Evolutionary conservation across 176 grass and related monocot species (phyloP).

Genomic region (Puccinellia tenuiflora): DNA sequence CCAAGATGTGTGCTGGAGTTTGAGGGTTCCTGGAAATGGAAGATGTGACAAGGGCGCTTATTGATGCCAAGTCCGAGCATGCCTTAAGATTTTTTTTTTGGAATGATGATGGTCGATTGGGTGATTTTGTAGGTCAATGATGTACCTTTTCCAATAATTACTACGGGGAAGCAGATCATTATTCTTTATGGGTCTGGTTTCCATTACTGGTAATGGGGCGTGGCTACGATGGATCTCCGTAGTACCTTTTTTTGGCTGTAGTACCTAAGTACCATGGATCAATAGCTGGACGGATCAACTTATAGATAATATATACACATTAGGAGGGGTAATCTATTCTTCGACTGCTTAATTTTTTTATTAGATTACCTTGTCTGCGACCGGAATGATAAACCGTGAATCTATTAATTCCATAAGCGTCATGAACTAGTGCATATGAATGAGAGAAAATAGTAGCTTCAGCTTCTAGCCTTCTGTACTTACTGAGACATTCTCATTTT

Average conservation of each 20-base stretch:
- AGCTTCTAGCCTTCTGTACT: neutral
- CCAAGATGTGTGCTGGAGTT: neutral
- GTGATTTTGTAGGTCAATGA: neutral
- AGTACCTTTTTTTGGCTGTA: neutral
- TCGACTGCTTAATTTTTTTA: too few relatives aligned
- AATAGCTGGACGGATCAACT: neutral
- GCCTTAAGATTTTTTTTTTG: constrained; percentile 3
- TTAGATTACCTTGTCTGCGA: neutral
- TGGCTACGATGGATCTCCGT: neutral
- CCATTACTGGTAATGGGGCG: neutral
- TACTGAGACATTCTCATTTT: neutral
- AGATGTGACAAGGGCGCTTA: neutral
- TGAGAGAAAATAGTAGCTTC: neutral
- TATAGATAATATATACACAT: neutral
- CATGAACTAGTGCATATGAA: neutral
- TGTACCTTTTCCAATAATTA: neutral
- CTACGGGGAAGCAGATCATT: neutral
- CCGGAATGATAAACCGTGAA: neutral
- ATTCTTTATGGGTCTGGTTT: neutral
- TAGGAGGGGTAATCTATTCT: neutral
- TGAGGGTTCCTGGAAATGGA: neutral
- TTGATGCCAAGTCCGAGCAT: neutral
- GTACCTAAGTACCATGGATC: neutral
- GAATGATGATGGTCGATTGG: neutral
- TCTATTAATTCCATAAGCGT: neutral